Conservation (phyloP, 2,329 filamentous ascomycete species). For the Elsinoe australis region DNA sequence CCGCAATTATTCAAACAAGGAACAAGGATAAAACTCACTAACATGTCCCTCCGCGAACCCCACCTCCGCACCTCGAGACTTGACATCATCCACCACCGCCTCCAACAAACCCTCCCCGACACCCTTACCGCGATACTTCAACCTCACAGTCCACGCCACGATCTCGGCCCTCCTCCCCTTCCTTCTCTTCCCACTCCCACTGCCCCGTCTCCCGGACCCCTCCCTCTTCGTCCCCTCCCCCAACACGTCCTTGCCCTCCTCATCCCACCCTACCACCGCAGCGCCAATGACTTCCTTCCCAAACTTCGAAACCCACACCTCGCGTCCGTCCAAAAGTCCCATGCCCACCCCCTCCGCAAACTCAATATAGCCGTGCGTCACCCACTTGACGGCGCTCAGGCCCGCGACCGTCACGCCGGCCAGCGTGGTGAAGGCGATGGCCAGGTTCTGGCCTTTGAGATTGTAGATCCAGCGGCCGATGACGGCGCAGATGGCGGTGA, state of each 20-base stretch:
- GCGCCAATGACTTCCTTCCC: conserved; percentile 64
- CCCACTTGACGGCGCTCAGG: conserved; percentile 53
- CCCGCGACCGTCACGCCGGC: conserved; percentile 57
- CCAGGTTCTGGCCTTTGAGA: conserved; percentile 45
- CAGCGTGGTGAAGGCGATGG: conserved; percentile 51
- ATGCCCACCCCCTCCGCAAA: conserved; percentile 55
- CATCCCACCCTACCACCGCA: conserved; percentile 59
- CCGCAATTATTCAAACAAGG: neutral
- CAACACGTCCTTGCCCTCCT: conserved; percentile 38
- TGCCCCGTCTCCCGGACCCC: conserved; percentile 47
- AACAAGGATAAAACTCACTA: conserved; percentile 45
- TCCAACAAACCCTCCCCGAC: conserved; percentile 65
- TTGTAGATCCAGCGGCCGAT: conserved; percentile 35
- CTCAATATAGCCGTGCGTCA: conserved; percentile 54
- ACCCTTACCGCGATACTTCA: conserved; percentile 61
- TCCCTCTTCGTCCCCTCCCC: conserved; percentile 56
- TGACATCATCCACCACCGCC: conserved; percentile 61
- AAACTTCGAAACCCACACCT: conserved; percentile 55
- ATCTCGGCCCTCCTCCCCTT: conserved; percentile 59
- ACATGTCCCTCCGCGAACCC: conserved; percentile 72
- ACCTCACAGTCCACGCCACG: conserved; percentile 71
- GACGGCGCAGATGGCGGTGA: conserved; percentile 35
- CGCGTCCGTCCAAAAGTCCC: conserved; percentile 51
- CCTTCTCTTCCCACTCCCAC: conserved; percentile 36
- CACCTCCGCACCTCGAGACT: conserved; percentile 60